Conservation (phyloP, 306 rosid species). For the Cotoneaster glaucophyllus region DNA sequence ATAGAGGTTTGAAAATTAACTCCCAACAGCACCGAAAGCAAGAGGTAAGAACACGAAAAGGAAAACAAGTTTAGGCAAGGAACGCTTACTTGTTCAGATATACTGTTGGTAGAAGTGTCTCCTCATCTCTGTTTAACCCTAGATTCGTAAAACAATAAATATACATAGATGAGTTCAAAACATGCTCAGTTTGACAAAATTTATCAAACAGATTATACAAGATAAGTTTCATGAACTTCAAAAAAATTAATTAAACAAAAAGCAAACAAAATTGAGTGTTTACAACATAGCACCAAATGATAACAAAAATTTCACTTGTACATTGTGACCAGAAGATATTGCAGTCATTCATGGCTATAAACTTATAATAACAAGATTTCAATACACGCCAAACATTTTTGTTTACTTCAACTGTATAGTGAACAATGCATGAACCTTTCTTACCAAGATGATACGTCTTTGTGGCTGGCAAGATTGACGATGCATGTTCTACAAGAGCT, state of each 20-base stretch:
- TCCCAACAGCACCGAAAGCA: background rate
- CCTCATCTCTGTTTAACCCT: slow-evolving; percentile 81
- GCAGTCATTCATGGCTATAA: background rate
- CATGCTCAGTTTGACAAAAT: background rate
- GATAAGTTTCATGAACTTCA: background rate
- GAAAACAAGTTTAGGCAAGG: background rate
- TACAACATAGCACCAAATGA: background rate
- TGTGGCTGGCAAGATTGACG: slow-evolving; percentile 73
- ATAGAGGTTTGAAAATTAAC: background rate
- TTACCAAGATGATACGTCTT: slow-evolving; percentile 85
- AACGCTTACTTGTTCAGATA: slow-evolving; percentile 82
- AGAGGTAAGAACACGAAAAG: background rate
- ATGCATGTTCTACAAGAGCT: slow-evolving; percentile 80
- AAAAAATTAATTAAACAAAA: background rate
- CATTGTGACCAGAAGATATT: background rate
- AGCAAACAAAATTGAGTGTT: background rate
- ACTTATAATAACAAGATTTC: background rate
- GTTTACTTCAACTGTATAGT: background rate
- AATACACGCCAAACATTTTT: background rate
- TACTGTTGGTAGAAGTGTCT: slow-evolving; percentile 76
- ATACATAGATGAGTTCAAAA: background rate
- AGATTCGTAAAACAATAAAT: slow-evolving; percentile 18
- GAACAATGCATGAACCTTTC: slow-evolving; percentile 11
- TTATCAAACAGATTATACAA: background rate
- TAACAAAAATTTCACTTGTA: background rate